phyloP scores from a whole-genome alignment of 108 stramenopile species.

The Skeletonema costatum region DNA sequence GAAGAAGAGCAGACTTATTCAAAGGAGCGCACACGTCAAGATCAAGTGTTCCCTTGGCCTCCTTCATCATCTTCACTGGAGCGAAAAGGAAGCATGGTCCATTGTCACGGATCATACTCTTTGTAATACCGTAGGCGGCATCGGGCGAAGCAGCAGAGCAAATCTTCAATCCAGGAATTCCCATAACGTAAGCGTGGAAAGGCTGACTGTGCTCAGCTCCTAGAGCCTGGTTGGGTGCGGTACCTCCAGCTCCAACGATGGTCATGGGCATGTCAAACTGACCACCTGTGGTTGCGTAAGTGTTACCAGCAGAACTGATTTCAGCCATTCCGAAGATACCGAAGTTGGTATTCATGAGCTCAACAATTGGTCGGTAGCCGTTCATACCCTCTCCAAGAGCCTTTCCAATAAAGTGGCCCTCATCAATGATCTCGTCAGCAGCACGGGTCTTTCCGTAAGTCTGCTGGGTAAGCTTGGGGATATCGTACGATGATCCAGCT shows the following conservation, averaged over 20 bases:
- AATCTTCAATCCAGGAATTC: slow-evolving; percentile 98
- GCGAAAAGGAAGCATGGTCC: slow-evolving; percentile 98
- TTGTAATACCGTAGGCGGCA: slow-evolving; percentile 96
- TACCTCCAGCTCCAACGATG: slow-evolving; percentile 98
- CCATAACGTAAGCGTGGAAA: slow-evolving; percentile 99
- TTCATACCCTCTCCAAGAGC: slow-evolving; percentile 98
- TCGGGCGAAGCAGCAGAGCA: slow-evolving; percentile 96
- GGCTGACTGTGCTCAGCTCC: slow-evolving; percentile 99
- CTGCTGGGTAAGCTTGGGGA: slow-evolving; percentile 98
- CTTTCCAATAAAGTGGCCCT: slow-evolving; percentile 99
- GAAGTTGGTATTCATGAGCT: slow-evolving; percentile 99
- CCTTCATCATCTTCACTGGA: slow-evolving; percentile 99
- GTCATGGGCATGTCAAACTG: slow-evolving; percentile 99
- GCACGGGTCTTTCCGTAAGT: slow-evolving; percentile 94
- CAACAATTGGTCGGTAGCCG: slow-evolving; percentile 98
- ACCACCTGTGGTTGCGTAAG: slow-evolving; percentile 97
- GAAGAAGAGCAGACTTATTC: slow-evolving; percentile 91
- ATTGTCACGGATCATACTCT: slow-evolving; percentile 99
- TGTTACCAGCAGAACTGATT: slow-evolving; percentile 96
- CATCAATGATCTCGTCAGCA: slow-evolving; percentile 99
- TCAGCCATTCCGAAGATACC: slow-evolving; percentile 99
- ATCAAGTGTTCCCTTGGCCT: slow-evolving; percentile 89
- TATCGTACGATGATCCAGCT: slow-evolving; percentile 97
- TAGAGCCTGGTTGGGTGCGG: slow-evolving; percentile 97
- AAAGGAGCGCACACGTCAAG: slow-evolving; percentile 92